phyloP scores from a whole-genome alignment of 1,284 basidiomycete species.

The Puccinia polysora region DNA sequence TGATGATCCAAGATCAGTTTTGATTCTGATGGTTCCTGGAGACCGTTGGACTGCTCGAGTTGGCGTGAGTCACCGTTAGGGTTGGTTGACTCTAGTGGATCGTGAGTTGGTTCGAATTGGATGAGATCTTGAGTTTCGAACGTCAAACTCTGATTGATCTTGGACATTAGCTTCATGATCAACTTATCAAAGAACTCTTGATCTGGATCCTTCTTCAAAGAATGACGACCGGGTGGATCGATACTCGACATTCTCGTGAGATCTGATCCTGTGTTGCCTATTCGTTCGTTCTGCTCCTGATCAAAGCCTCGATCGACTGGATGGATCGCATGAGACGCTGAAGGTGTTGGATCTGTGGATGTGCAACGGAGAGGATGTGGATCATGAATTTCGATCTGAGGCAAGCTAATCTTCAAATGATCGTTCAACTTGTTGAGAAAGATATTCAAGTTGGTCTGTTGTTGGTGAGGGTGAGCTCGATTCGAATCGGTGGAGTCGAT shows the following conservation, averaged over 20 bases:
- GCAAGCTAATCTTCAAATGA: not conserved
- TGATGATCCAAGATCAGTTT: too few relatives aligned
- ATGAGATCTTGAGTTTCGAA: not conserved
- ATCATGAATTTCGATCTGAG: slow-evolving; percentile 9
- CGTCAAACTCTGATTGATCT: slow-evolving; percentile 10
- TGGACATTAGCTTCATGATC: slow-evolving; percentile 10
- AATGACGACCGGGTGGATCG: not conserved
- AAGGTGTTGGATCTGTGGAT: not conserved
- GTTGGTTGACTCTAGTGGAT: not conserved
- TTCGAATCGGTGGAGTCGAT: not conserved
- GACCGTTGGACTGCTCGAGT: too few relatives aligned
- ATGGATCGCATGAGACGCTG: not conserved
- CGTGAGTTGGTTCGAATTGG: not conserved
- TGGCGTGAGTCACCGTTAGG: too few relatives aligned
- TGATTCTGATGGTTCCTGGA: too few relatives aligned
- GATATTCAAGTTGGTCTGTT: slow-evolving; percentile 3
- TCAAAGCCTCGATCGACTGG: not conserved
- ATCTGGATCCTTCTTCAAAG: not conserved
- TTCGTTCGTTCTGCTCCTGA: not conserved
- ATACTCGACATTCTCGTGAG: too few relatives aligned
- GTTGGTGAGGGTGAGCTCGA: too few relatives aligned
- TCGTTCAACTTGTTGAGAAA: slow-evolving; percentile 14
- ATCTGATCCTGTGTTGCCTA: too few relatives aligned
- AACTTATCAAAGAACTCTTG: slow-evolving; percentile 2
- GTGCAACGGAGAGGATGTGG: too few relatives aligned